Evolutionary conservation across 2,329 filamentous ascomycete species (phyloP).

Genomic region (Neoscytalidium dimidiatum): DNA sequence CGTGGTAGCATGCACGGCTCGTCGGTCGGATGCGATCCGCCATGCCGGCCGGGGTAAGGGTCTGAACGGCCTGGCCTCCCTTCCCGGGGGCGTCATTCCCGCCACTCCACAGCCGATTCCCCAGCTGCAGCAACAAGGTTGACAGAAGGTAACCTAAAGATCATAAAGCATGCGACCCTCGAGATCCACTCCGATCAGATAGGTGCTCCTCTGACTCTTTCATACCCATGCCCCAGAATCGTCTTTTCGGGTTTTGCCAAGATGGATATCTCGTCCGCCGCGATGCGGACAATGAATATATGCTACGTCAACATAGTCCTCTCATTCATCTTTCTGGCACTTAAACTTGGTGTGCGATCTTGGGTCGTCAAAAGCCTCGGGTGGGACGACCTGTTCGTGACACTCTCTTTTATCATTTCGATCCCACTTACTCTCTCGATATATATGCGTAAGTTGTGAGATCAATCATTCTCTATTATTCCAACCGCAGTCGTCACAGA

Average conservation of each 20-base stretch:
- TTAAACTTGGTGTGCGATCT: constrained; percentile 1
- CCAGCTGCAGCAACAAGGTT: not conserved
- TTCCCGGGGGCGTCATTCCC: not conserved
- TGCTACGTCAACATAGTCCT: not conserved
- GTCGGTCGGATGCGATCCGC: not conserved
- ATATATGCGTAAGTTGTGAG: constrained; percentile 5
- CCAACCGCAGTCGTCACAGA: no score
- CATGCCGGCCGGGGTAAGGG: not conserved
- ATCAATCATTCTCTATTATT: no score
- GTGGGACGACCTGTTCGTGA: not conserved
- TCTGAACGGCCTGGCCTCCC: no score
- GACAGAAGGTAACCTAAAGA: not conserved
- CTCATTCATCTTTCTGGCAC: not conserved
- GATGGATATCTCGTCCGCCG: not conserved
- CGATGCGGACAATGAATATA: not conserved
- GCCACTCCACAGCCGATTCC: not conserved
- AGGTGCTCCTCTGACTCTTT: not conserved
- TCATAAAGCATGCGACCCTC: not conserved
- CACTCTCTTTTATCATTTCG: not conserved
- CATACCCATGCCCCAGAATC: not conserved
- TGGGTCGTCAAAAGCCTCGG: not conserved
- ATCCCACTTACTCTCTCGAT: constrained; percentile 4
- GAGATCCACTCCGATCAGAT: not conserved
- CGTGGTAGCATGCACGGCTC: not conserved
- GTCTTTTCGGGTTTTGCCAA: not conserved